A percentile compares a stretch with the other conserved stretches of the same genome.
Conservation (phyloP, 2,329 filamentous ascomycete species). For the Epichloe aotearoae region DNA sequence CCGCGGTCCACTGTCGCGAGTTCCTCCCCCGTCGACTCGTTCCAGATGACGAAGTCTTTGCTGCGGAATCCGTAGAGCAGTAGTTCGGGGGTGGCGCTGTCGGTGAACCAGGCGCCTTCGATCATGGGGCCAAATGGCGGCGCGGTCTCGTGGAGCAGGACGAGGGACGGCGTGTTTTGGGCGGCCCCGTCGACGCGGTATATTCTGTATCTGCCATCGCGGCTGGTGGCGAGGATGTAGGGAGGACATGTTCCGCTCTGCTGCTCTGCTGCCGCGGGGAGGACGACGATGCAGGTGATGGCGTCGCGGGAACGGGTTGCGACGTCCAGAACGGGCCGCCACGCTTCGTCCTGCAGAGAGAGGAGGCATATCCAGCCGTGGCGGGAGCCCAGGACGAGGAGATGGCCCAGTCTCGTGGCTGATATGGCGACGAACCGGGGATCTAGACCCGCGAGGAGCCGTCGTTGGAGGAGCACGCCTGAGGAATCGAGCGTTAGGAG, state of each 20-base stretch:
- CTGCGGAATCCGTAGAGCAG: slow-evolving; percentile 71
- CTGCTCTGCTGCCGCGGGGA: slow-evolving; percentile 18
- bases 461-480: slow-evolving; percentile 15
- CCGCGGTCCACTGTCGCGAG: slow-evolving; percentile 67
- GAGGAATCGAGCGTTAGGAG: slow-evolving; percentile 26
- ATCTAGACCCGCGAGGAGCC: slow-evolving; percentile 26
- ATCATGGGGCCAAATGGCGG: slow-evolving; percentile 65
- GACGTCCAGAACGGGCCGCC: slow-evolving; percentile 19
- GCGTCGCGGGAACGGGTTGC: slow-evolving; percentile 41
- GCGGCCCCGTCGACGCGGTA: slow-evolving; percentile 28
- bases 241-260: slow-evolving; percentile 5
- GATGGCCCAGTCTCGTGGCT: slow-evolving; percentile 25
- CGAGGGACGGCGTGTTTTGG: slow-evolving; percentile 15
- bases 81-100: slow-evolving; percentile 34
- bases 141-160: slow-evolving; percentile 51
- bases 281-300: slow-evolving; percentile 51
- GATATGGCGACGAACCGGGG: slow-evolving; percentile 36
- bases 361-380: slow-evolving; percentile 33
- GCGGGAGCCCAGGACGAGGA: slow-evolving; percentile 42
- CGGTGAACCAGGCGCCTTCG: slow-evolving; percentile 53
- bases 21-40: slow-evolving; percentile 55
- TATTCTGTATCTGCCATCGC: slow-evolving; percentile 65
- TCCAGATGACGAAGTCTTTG: slow-evolving; percentile 70
- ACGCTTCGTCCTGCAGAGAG: slow-evolving; percentile 12
- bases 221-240: slow-evolving; percentile 57